A percentile compares a stretch with the other conserved stretches of the same genome.
These are phyloP conservation scores for Colletotrichum costaricense DNA, from an alignment of 2,329 filamentous ascomycete genomes.

Conservation along the genomic window DNA sequence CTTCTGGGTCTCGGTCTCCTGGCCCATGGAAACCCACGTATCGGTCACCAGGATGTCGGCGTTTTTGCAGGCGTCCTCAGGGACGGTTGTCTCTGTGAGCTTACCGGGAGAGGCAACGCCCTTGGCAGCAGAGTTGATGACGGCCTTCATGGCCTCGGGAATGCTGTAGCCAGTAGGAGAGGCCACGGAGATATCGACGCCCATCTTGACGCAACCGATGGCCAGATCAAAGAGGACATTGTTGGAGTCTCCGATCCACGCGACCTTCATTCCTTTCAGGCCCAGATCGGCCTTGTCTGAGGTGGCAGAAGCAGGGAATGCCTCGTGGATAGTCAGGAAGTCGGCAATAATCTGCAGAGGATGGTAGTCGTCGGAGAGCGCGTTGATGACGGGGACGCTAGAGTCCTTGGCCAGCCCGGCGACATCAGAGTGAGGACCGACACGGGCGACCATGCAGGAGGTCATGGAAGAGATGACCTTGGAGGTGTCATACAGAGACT, in stretches of 20 bases:
- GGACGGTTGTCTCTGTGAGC: conserved; percentile 80
- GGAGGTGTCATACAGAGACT: conserved; percentile 92
- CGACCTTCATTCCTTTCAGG: conserved; percentile 86
- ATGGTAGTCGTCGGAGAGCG: conserved; percentile 90
- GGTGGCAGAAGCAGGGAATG: conserved; percentile 65
- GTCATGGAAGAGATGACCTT: conserved; percentile 95
- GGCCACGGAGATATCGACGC: conserved; percentile 87
- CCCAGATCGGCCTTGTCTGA: conserved; percentile 62
- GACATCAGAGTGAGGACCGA: conserved; percentile 82
- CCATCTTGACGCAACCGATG: conserved; percentile 87
- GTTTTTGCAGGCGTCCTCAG: conserved; percentile 85
- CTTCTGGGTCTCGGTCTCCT: conserved; percentile 85
- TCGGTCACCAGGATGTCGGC: conserved; percentile 95
- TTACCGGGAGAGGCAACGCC: conserved; percentile 70
- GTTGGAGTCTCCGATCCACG: conserved; percentile 97
- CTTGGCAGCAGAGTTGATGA: conserved; percentile 74
- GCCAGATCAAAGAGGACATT: conserved; percentile 96
- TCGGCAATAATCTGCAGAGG: conserved; percentile 95
- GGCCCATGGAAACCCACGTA: conserved; percentile 98
- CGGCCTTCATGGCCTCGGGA: conserved; percentile 76
- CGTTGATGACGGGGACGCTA: conserved; percentile 85
- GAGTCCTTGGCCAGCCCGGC: conserved; percentile 77
- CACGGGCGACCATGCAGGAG: conserved; percentile 83
- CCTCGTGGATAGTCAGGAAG: conserved; percentile 89
- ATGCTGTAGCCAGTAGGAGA: conserved; percentile 89